Base-by-base conservation (phyloP, 306 rosid species). In the Adenanthera pavonina region DNA sequence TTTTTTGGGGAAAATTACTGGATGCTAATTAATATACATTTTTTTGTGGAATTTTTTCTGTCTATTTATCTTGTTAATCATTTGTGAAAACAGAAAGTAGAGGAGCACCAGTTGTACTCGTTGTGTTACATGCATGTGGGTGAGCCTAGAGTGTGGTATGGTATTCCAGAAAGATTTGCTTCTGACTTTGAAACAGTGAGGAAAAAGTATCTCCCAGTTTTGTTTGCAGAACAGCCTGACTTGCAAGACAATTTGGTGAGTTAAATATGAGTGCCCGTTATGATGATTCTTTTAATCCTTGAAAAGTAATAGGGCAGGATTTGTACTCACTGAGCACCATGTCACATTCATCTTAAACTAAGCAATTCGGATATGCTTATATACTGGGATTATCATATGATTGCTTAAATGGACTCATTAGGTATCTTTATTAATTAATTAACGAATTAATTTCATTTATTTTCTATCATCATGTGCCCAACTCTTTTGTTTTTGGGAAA, bases 81-180 rank as follows among this genome's bases (percentile, higher is more conserved):
- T 76, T 64, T 62, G 75, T 6, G 43, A 68, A 30, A 85, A 67
- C 91, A 95, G 97, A 89, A 86, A 84, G 91, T 93, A 86, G 97
- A 91, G 86, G 97, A 93, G 83, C 97, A 91, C 89, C 88, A 76
- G 72, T 88, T 95, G 69, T 89, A 90, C 87, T 85, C 89, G 36
- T 84, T 95, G 81, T 79, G 80, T 74, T 95, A 88, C 83, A 25
- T 88, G 89, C 97, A 93, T 81, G 25, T 90, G 89, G 97, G 99
- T 41, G 92, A 88, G 82, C 94, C 97, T 61, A 93, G 70, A 89
- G 76, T 93, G 72, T 93, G 95, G 97, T 88, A 93, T 86, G 74
- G 91, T 43, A 62, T 95, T 78, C 94, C 99, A 1, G 85, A 88
- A 78, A 88, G 82, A 84, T 88, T 69, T 79, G 57, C 83, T 61